Percentiles rank a stretch among this genome's conserved stretches.
Evolutionary conservation across 2,329 filamentous ascomycete genomes (phyloP).

Genomic region (Nigrograna mackinnonii): DNA sequence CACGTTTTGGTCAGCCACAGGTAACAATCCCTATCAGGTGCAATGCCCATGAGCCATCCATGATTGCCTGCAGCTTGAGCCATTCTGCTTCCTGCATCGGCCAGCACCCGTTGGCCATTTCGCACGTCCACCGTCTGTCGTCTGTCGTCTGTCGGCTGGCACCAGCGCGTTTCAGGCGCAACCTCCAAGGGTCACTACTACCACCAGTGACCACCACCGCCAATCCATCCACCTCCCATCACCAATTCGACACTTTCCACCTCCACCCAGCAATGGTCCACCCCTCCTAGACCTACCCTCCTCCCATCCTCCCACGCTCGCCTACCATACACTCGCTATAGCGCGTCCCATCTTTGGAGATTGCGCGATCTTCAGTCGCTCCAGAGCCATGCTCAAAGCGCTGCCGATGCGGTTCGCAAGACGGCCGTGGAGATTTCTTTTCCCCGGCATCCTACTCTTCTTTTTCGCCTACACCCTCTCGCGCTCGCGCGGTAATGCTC

Average conservation of each 20-base stretch:
- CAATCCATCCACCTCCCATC: background rate
- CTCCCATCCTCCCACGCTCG: background rate
- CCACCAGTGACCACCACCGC: background rate
- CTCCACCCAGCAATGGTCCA: constrained; percentile 1
- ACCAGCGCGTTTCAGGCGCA: too few relatives aligned
- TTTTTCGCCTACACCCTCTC: constrained; percentile 34
- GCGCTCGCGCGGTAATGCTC: constrained; percentile 16
- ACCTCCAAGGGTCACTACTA: too few relatives aligned
- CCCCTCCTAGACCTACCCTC: background rate
- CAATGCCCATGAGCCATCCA: too few relatives aligned
- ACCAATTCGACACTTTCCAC: background rate
- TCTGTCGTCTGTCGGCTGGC: too few relatives aligned
- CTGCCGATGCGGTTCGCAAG: constrained; percentile 28
- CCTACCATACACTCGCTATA: too few relatives aligned
- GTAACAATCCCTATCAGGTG: too few relatives aligned
- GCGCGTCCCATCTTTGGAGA: too few relatives aligned
- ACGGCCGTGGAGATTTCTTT: constrained; percentile 33
- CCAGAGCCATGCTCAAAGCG: constrained; percentile 23
- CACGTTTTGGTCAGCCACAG: too few relatives aligned
- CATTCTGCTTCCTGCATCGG: too few relatives aligned
- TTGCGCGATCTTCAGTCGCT: background rate
- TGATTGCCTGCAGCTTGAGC: too few relatives aligned
- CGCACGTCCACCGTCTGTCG: too few relatives aligned
- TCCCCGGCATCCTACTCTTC: constrained; percentile 34
- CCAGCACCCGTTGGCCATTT: too few relatives aligned